Evolutionary conservation across 805 yeast species (phyloP), one percentile per base, ranked within the genome.

Genomic region (Sungouiella blattae): DNA sequence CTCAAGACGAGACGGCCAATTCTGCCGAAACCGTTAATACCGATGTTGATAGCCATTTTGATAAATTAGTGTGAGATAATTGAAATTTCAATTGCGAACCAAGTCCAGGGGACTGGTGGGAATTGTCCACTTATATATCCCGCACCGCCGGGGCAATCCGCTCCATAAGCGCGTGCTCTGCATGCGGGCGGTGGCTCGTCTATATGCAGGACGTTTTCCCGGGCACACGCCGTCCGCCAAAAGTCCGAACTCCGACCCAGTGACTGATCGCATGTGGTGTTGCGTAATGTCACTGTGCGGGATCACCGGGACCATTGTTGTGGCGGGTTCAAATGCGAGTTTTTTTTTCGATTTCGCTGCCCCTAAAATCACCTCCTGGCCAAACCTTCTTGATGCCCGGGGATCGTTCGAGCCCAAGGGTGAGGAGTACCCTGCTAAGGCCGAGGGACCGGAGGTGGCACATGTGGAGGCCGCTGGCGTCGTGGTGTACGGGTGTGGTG

Each of bases 11-110:
- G 77, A 71, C 95, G 86, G 52, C 95, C 95, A 60, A 86, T 86
- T 71, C 95, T 82, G 58, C 95, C 95, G 83, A 86, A 86, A 57
- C 95, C 95, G 80, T 86, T 86, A 65, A 86, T 87, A 71, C 95
- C 95, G 66, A 86, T 76, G 56, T 76, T 80, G 63, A 77, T 73
- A 65, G 76, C 75, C 77, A 73, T 73, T 61, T 40, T 60, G 39
- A 13, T 34, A 18, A 30, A 25, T 37, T 28, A 5, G 32, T 16
- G 25, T 28, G 28, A 28, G 41, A 37, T 41, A 30, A 40, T 37
- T 18, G 17, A 27, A 5, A 26, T 15, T 15, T 14, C 28, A 27
- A 27, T 20, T 27, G 29, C 11, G 15, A 22, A 15, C 5, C 11
- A 15, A 11, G 26, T 15, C 15, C 29, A 26, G 18, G 33, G 26